These are phyloP conservation scores for Corynespora cassiicola DNA, from an alignment of 2,329 filamentous ascomycete species.

Conservation along the genomic window DNA sequence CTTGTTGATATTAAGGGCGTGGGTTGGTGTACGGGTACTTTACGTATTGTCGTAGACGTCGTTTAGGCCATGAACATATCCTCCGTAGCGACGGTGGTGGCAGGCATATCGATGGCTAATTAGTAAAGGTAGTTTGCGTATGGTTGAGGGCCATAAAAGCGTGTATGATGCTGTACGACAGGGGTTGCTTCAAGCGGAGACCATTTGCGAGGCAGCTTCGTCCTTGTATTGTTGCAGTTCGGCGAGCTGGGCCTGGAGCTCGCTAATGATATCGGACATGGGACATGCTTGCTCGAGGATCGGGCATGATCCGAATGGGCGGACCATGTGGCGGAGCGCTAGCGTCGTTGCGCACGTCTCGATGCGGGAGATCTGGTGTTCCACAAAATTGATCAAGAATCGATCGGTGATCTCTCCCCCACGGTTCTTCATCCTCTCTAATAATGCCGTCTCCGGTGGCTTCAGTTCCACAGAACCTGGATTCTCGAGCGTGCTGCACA, in stretches of 20 bases:
- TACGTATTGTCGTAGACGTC: too few relatives aligned
- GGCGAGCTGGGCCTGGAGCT: slow-evolving; percentile 66
- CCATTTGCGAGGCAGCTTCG: slow-evolving; percentile 25
- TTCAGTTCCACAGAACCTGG: slow-evolving; percentile 69
- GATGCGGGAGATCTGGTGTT: slow-evolving; percentile 93
- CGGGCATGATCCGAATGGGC: slow-evolving; percentile 67
- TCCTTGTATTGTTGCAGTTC: slow-evolving; percentile 61
- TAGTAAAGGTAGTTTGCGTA: too few relatives aligned
- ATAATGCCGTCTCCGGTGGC: slow-evolving; percentile 80
- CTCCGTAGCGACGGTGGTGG: too few relatives aligned
- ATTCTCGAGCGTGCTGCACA: slow-evolving; percentile 87
- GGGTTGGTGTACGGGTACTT: too few relatives aligned
- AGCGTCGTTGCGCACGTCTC: slow-evolving; percentile 89
- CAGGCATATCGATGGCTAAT: too few relatives aligned
- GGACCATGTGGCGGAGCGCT: slow-evolving; percentile 77
- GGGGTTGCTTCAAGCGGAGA: slow-evolving; percentile 23
- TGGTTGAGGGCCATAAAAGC: too few relatives aligned
- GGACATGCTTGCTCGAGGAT: slow-evolving; percentile 78
- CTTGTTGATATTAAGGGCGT: too few relatives aligned
- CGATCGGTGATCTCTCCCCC: slow-evolving; percentile 88
- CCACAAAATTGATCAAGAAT: slow-evolving; percentile 87
- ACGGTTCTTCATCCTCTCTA: slow-evolving; percentile 74
- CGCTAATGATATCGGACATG: slow-evolving; percentile 73
- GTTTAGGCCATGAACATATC: too few relatives aligned
- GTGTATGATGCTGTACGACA: too few relatives aligned